Conservation (phyloP, 1,284 basidiomycete genomes). For the Fomitopsis pinicola region DNA sequence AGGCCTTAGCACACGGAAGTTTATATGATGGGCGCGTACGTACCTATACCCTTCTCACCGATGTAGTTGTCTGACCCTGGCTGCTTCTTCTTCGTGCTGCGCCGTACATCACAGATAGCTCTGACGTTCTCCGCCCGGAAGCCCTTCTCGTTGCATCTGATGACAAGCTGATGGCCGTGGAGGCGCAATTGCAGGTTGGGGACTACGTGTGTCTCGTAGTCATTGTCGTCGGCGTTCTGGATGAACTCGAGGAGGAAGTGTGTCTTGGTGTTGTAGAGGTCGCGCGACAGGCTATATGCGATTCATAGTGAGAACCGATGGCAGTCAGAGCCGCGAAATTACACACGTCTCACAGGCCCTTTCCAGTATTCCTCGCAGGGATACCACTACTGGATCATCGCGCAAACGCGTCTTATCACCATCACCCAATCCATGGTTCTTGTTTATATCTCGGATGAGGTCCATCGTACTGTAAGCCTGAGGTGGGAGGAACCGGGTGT, state of each 20-base stretch:
- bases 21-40: neutral
- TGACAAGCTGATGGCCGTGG: neutral
- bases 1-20: too few relatives aligned
- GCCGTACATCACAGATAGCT: neutral
- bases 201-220: neutral
- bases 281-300: neutral
- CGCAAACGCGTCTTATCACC: neutral
- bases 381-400: neutral
- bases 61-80: neutral
- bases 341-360: neutral
- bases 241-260: conserved; percentile 3
- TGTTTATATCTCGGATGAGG: neutral
- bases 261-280: conserved; percentile 1
- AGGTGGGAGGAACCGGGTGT: neutral
- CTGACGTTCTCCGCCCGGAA: neutral
- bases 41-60: neutral
- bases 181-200: neutral
- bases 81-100: neutral
- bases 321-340: neutral
- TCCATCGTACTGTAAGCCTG: neutral
- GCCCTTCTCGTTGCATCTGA: neutral
- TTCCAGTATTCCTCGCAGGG: neutral
- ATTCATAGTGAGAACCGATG: neutral
- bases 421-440: neutral
- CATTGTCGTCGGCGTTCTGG: neutral